These are phyloP conservation scores for Boletellus emodensis DNA, from an alignment of 768 basidiomycete species.

Conservation along the genomic window DNA sequence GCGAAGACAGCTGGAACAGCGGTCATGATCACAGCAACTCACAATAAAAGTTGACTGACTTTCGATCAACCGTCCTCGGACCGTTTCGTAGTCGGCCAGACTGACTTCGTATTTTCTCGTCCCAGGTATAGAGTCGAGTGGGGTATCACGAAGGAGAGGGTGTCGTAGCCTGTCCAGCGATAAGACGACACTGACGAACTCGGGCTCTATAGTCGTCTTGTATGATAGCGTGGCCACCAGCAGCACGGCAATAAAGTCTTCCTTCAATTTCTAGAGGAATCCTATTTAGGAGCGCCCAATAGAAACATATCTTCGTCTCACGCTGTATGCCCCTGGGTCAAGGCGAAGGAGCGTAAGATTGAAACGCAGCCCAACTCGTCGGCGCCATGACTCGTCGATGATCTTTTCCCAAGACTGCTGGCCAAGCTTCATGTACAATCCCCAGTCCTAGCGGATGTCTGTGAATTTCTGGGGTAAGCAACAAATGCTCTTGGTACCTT, in stretches of 20 bases:
- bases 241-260: conserved; percentile 52
- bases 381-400: conserved; percentile 46
- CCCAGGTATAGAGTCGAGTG: conserved; percentile 21
- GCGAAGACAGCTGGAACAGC: conserved; percentile 40
- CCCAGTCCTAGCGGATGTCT: conserved; percentile 50
- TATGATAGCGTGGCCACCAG: conserved; percentile 49
- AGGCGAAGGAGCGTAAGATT: conserved; percentile 52
- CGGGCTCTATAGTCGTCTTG: conserved; percentile 50
- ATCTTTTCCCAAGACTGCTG: conserved; percentile 55
- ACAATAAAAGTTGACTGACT: conserved; percentile 27
- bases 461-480: not conserved
- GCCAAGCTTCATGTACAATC: conserved; percentile 48
- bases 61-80: conserved; percentile 38
- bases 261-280: conserved; percentile 38
- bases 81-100: conserved; percentile 26
- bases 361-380: conserved; percentile 61
- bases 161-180: conserved; percentile 56
- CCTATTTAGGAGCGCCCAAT: not conserved
- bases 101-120: conserved; percentile 31
- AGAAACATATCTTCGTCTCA: conserved; percentile 29
- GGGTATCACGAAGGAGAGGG: conserved; percentile 41
- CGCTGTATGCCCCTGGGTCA: conserved; percentile 59
- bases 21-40: conserved; percentile 6
- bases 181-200: conserved; percentile 55
- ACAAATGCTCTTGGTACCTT: conserved; percentile 31